Percentiles rank a stretch among this genome's conserved stretches.
Evolutionary conservation across 2,329 filamentous ascomycete species (phyloP).

Genomic region (Aspergillus chevalieri): DNA sequence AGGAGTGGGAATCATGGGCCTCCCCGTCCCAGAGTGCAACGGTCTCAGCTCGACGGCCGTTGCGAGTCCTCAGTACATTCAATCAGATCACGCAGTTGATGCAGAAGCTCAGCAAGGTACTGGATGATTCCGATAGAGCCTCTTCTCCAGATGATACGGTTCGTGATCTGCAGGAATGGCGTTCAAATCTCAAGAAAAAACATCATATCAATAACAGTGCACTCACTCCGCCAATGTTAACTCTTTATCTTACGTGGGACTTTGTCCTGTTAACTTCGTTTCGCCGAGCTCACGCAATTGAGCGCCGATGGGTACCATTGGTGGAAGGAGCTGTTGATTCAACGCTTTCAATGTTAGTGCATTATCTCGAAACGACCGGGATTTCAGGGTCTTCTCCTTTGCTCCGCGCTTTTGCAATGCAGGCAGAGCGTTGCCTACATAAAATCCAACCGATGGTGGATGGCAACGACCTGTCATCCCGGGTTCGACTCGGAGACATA

Average conservation of each 20-base stretch:
- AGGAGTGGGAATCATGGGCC: slow-evolving; percentile 16
- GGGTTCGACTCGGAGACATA: too few relatives aligned
- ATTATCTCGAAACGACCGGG: slow-evolving; percentile 9
- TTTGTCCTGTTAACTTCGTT: slow-evolving; percentile 9
- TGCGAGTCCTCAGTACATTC: slow-evolving; percentile 12
- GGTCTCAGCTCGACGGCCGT: neutral
- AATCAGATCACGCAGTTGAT: slow-evolving; percentile 9
- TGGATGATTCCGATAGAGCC: neutral
- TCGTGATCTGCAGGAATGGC: too few relatives aligned
- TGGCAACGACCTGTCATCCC: too few relatives aligned
- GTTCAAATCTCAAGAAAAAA: too few relatives aligned
- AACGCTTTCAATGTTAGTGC: slow-evolving; percentile 6
- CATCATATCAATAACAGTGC: too few relatives aligned
- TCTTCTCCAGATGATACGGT: too few relatives aligned
- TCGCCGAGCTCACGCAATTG: neutral
- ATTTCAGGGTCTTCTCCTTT: slow-evolving; percentile 7
- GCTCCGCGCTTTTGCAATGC: slow-evolving; percentile 9
- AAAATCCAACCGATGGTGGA: too few relatives aligned
- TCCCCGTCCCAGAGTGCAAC: neutral
- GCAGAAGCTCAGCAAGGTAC: slow-evolving; percentile 2
- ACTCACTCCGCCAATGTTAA: slow-evolving; percentile 9
- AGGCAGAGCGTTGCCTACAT: slow-evolving; percentile 5
- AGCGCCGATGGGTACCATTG: too few relatives aligned
- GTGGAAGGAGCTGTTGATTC: neutral
- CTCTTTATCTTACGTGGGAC: slow-evolving; percentile 9